Conservation (phyloP, 73 alveolate genomes). For the Urostyla sp. region DNA sequence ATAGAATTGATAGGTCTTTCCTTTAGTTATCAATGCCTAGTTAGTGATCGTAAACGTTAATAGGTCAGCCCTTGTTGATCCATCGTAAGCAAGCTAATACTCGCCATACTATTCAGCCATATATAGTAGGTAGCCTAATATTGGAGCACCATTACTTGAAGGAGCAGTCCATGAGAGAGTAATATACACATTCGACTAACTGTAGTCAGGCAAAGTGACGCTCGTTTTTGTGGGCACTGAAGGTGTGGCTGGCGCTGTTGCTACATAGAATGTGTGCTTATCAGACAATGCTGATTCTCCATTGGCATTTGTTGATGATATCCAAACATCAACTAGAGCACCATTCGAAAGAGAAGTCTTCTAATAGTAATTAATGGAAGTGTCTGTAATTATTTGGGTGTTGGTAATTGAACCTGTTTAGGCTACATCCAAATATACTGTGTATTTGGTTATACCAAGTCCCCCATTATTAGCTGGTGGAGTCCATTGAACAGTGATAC, state of each 20-base stretch:
- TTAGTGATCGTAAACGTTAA: conserved; percentile 33
- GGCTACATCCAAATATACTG: conserved; percentile 69
- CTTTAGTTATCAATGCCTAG: conserved; percentile 23
- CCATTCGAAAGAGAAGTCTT: conserved; percentile 57
- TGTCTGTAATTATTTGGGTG: conserved; percentile 19
- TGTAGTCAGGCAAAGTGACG: conserved; percentile 43
- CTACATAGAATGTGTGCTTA: conserved; percentile 59
- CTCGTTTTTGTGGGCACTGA: conserved; percentile 43
- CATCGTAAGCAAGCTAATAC: conserved; percentile 65
- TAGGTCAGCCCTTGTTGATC: conserved; percentile 69
- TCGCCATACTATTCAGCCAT: conserved; percentile 48
- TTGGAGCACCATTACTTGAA: conserved; percentile 68
- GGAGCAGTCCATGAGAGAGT: conserved; percentile 78
- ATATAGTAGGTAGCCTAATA: conserved; percentile 70
- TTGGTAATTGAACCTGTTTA: conserved; percentile 65
- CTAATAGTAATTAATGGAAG: conserved; percentile 39
- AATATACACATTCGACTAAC: conserved; percentile 26
- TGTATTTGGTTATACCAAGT: conserved; percentile 59
- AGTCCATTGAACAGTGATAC: conserved; percentile 57
- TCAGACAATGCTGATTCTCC: conserved; percentile 72
- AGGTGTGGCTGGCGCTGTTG: conserved; percentile 79
- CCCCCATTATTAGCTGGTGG: conserved; percentile 82
- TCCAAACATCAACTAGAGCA: conserved; percentile 61
- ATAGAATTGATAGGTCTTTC: conserved; percentile 56
- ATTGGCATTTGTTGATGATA: conserved; percentile 70